Evolutionary conservation across 2,329 filamentous ascomycete genomes (phyloP).

Genomic region (Grosmannia serpens): DNA sequence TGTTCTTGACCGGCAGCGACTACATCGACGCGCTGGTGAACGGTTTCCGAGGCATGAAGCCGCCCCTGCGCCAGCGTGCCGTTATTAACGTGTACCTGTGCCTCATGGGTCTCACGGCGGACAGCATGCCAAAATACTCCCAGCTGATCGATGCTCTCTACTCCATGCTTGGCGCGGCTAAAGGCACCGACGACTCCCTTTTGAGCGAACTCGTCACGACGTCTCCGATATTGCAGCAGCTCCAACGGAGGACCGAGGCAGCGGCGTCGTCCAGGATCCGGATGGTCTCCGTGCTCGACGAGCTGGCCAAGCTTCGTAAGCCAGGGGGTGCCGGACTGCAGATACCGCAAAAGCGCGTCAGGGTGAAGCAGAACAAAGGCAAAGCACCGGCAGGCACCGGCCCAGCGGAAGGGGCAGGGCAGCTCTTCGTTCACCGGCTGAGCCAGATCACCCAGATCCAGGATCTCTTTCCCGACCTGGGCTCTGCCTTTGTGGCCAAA

Average conservation of each 20-base stretch:
- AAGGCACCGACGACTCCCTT: conserved; percentile 60
- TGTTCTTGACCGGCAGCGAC: conserved; percentile 76
- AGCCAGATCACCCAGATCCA: conserved; percentile 83
- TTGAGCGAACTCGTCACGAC: conserved; percentile 70
- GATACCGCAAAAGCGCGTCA: conserved; percentile 34
- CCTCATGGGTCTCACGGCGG: conserved; percentile 57
- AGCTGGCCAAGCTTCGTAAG: conserved; percentile 44
- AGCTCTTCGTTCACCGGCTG: conserved; percentile 68
- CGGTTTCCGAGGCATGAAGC: conserved; percentile 53
- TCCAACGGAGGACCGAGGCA: conserved; percentile 42
- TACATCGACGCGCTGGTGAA: conserved; percentile 66
- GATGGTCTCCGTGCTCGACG: conserved; percentile 47
- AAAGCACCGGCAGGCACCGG: conserved; percentile 36
- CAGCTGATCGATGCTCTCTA: conserved; percentile 76
- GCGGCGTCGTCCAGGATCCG: conserved; percentile 35
- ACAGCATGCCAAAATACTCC: conserved; percentile 56
- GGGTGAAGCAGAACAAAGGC: conserved; percentile 50
- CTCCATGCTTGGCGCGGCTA: conserved; percentile 60
- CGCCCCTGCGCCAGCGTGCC: conserved; percentile 52
- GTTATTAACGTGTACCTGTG: conserved; percentile 66
- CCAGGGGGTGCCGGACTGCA: conserved; percentile 31
- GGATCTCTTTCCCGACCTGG: conserved; percentile 82
- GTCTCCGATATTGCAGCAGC: conserved; percentile 60
- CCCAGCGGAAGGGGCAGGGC: conserved; percentile 22
- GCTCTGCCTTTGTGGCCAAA: conserved; percentile 68